A percentile compares a stretch with the other conserved stretches of the same genome.
phyloP scores from a whole-genome alignment of 331 rosid genomes.

The Dryas integrifolia region DNA sequence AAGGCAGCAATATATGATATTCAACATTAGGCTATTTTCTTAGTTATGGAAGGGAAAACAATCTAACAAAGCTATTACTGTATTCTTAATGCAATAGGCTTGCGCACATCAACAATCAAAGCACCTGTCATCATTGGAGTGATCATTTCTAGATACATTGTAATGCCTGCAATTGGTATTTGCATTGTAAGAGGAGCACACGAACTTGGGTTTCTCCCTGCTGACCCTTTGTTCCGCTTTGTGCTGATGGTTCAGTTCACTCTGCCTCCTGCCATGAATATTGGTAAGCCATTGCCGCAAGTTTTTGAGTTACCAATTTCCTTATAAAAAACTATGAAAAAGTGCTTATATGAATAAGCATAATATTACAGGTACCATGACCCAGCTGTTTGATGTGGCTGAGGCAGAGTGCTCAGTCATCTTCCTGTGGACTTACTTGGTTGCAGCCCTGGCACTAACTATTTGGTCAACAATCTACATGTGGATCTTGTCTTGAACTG shows the following conservation, averaged over 20 bases:
- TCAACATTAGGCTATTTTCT: background rate
- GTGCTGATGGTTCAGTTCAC: conserved; percentile 72
- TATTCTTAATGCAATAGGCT: conserved; percentile 35
- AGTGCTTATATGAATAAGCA: too few relatives aligned
- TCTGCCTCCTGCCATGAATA: conserved; percentile 92
- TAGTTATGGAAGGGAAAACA: background rate
- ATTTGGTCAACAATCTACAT: conserved; percentile 74
- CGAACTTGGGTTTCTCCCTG: conserved; percentile 50
- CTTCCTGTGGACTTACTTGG: conserved; percentile 71
- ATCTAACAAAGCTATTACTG: background rate
- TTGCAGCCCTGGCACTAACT: conserved; percentile 67
- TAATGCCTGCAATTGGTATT: conserved; percentile 65
- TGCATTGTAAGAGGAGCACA: conserved; percentile 53
- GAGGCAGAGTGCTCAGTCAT: conserved; percentile 90
- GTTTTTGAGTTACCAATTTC: background rate
- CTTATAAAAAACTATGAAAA: background rate
- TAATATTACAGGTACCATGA: conserved; percentile 63
- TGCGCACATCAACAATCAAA: conserved; percentile 54
- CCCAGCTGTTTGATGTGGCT: conserved; percentile 75
- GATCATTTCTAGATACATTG: conserved; percentile 36
- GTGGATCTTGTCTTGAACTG: conserved; percentile 52
- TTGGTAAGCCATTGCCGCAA: conserved; percentile 45
- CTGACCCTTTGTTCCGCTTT: conserved; percentile 66
- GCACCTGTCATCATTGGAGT: conserved; percentile 38
- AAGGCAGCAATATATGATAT: background rate